These are phyloP conservation scores for Hermanozyma aechmeae DNA, from an alignment of 805 yeast genomes.

Conservation along the genomic window DNA sequence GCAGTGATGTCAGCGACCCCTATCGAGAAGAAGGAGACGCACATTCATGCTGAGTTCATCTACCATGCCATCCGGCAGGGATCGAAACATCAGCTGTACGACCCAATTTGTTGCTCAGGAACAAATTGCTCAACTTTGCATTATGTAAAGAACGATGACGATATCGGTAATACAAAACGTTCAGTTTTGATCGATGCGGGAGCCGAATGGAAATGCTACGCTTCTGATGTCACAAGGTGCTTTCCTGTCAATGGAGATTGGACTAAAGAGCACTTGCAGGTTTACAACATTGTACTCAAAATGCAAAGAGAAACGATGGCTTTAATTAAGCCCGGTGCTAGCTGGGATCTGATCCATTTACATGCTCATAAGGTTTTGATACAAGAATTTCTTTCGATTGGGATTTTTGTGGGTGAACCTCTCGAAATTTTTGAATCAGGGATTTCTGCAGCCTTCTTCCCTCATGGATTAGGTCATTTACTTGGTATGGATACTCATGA, in stretches of 20 bases:
- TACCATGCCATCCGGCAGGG: constrained; percentile 94
- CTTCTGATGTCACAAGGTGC: constrained; percentile 90
- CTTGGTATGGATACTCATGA: constrained; percentile 96
- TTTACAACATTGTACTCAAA: constrained; percentile 68
- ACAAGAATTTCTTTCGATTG: constrained; percentile 59
- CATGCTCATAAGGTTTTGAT: constrained; percentile 73
- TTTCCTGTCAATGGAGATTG: constrained; percentile 89
- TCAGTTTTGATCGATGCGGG: constrained; percentile 90
- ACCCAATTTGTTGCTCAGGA: constrained; percentile 94
- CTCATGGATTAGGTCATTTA: constrained; percentile 93
- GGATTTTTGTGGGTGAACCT: constrained; percentile 55
- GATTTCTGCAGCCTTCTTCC: constrained; percentile 74
- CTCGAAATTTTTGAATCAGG: constrained; percentile 62
- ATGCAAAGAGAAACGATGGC: constrained; percentile 74
- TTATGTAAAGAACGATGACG: constrained; percentile 69
- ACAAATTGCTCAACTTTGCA: constrained; percentile 87
- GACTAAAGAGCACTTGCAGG: constrained; percentile 77
- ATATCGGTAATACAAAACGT: constrained; percentile 42
- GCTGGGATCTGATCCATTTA: constrained; percentile 80
- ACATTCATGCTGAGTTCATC: constrained; percentile 90
- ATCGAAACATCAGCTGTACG: constrained; percentile 79
- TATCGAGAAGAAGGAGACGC: constrained; percentile 79
- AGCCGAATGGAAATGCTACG: constrained; percentile 91
- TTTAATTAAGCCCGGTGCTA: constrained; percentile 70
- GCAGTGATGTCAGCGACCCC: constrained; percentile 93